Percentiles rank a stretch among this genome's conserved stretches.
Evolutionary conservation across 768 basidiomycete species (phyloP).

Genomic region (Lactifluus pinguis): DNA sequence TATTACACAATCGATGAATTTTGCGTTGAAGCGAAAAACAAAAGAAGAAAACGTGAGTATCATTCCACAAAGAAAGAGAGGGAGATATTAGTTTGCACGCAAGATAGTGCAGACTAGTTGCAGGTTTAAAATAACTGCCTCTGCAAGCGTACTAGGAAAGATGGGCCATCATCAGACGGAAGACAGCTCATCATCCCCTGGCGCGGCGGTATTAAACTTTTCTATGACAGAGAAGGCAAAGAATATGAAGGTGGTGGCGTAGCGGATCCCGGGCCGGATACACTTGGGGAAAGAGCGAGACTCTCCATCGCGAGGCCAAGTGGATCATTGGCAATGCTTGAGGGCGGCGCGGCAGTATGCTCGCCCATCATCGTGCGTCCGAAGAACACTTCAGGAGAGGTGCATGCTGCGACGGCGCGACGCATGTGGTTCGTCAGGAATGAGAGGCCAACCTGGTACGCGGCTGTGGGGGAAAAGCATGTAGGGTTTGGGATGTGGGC

Average conservation of each 20-base stretch:
- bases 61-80: background rate
- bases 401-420: conserved; percentile 90
- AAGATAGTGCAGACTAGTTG: background rate
- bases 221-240: conserved; percentile 8
- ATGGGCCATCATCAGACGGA: background rate
- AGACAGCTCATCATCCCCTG: background rate
- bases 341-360: conserved; percentile 28
- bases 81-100: background rate
- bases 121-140: background rate
- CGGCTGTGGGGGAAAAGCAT: conserved; percentile 40
- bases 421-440: conserved; percentile 93
- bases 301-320: conserved; percentile 33
- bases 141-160: background rate
- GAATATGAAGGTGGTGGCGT: conserved; percentile 18
- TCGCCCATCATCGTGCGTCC: conserved; percentile 33
- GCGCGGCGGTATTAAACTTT: background rate
- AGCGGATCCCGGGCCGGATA: background rate
- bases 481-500: conserved; percentile 1
- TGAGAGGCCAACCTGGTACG: conserved; percentile 93
- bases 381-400: conserved; percentile 87
- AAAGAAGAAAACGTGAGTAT: background rate
- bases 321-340: conserved; percentile 28
- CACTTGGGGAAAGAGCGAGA: conserved; percentile 18
- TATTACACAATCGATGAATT: background rate
- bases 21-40: background rate